phyloP scores from a whole-genome alignment of 2,329 filamentous ascomycete species.

The Aspergillus fructus region DNA sequence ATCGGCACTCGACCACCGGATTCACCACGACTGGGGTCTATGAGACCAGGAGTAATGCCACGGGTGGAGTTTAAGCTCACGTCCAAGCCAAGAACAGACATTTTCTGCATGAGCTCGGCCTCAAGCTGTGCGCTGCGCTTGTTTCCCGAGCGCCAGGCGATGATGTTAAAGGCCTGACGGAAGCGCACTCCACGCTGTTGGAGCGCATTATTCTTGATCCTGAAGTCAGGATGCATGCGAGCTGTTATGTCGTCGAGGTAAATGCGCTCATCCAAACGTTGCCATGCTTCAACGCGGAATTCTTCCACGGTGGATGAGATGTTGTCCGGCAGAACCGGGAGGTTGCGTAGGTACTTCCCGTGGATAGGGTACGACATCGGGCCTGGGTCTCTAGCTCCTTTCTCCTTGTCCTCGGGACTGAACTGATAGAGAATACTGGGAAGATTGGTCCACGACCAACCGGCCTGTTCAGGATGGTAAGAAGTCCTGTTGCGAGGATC shows the following conservation, averaged over 20 bases:
- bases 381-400: not conserved
- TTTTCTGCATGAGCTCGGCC: not conserved
- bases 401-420: constrained; percentile 8
- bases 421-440: constrained; percentile 26
- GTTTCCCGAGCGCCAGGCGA: constrained; percentile 29
- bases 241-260: constrained; percentile 27
- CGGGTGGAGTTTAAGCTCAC: constrained; percentile 19
- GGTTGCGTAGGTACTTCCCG: constrained; percentile 15
- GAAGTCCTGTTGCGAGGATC: constrained; percentile 16
- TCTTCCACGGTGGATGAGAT: constrained; percentile 32
- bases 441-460: constrained; percentile 23
- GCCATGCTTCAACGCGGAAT: constrained; percentile 34
- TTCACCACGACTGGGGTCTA: constrained; percentile 20
- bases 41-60: constrained; percentile 23
- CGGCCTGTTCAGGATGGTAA: constrained; percentile 14
- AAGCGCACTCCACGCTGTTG: constrained; percentile 30
- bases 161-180: constrained; percentile 24
- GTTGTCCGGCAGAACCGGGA: constrained; percentile 29
- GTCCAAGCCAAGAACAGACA: constrained; percentile 13
- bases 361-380: constrained; percentile 12
- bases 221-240: constrained; percentile 25
- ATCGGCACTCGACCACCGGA: constrained; percentile 20
- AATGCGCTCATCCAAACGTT: constrained; percentile 29
- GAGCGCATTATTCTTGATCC: constrained; percentile 24
- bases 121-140: constrained; percentile 19